Evolutionary conservation across 1,284 basidiomycete genomes (phyloP), one percentile per base, ranked within the genome.

Genomic region (Cystobasidium slooffiae): DNA sequence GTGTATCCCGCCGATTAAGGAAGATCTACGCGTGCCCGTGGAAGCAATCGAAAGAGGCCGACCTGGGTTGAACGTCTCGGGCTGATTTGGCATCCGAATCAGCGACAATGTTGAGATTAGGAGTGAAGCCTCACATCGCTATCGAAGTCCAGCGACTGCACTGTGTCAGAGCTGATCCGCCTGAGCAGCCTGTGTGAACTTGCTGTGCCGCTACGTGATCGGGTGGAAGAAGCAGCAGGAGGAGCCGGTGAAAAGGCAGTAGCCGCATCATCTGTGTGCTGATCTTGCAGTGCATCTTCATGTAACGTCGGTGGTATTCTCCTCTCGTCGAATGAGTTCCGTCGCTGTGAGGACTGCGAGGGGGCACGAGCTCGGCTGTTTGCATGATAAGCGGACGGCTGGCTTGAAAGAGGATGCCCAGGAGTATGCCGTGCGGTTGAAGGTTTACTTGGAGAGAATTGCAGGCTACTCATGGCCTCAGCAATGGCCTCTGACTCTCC

Each of bases 41-140:
- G 76, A 77, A 1, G 76, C 69, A 31, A 79, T 73, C 0, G 78
- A 78, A 0, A 76, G 70, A 0, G 79, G 77, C 0, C 78, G 68
- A 31, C 74, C 39, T 18, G 64, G 69, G 6, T 76, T 69, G 43
- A 77, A 80, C 1, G 77, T 72, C 49, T 79, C 79, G 4, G 75
- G 76, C 79, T 80, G 56, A 9, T 37, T 56, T 37, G 39, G 53
- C 14, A 20, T n/a, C 1, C 10, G 20, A n/a, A 16, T 7, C 22
- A 12, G 16, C 37, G 72, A 12, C 37, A 31, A 31, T 37, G 31
- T 22, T 18, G 47, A 3, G 18, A 56, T 18, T 14, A 47, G 46
- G 0, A 18, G 3, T 3, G 0, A 7, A 6, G 3, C 49, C 76
- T 58, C 53, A 78, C 78, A 37, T 79, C 78, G 63, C 77, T 78